Conservation (phyloP, 768 basidiomycete species). For the Chalciporus chontae region DNA sequence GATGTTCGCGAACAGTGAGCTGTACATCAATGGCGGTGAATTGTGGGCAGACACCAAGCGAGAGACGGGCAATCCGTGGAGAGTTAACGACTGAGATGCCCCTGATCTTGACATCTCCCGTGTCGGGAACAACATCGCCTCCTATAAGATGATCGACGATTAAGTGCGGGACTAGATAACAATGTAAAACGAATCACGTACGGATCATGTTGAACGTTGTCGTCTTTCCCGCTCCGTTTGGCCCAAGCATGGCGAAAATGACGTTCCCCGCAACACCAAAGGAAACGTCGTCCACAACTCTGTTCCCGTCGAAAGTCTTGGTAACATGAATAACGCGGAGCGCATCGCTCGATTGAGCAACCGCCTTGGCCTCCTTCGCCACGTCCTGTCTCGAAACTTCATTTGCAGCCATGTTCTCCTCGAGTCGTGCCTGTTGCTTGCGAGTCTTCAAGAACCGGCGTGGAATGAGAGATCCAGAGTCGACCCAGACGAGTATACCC, state of each 20-base stretch:
- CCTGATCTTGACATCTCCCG: slow-evolving; percentile 67
- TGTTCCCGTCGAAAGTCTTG: slow-evolving; percentile 54
- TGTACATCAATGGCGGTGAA: slow-evolving; percentile 81
- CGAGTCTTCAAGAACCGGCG: slow-evolving; percentile 31
- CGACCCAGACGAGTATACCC: slow-evolving; percentile 63
- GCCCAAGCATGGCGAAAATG: slow-evolving; percentile 71
- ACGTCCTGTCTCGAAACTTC: slow-evolving; percentile 47
- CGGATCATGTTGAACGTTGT: slow-evolving; percentile 81
- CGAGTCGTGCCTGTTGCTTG: slow-evolving; percentile 11
- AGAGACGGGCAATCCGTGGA: slow-evolving; percentile 59
- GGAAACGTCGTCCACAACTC: slow-evolving; percentile 71
- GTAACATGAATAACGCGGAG: slow-evolving; percentile 61
- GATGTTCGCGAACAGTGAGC: slow-evolving; percentile 74
- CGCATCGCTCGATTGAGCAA: slow-evolving; percentile 47
- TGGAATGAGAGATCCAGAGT: slow-evolving; percentile 59
- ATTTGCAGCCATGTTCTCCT: slow-evolving; percentile 11
- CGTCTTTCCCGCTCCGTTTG: slow-evolving; percentile 83
- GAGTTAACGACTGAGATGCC: slow-evolving; percentile 63
- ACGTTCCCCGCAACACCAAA: slow-evolving; percentile 62
- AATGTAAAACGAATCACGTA: slow-evolving; percentile 31
- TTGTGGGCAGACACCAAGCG: slow-evolving; percentile 80
- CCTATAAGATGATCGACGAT: slow-evolving; percentile 35
- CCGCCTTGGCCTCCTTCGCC: slow-evolving; percentile 46
- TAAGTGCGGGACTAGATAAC: neutral
- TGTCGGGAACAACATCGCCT: slow-evolving; percentile 63